Evolutionary conservation across 2,329 filamentous ascomycete species (phyloP).

Genomic region (Periconia sp.): DNA sequence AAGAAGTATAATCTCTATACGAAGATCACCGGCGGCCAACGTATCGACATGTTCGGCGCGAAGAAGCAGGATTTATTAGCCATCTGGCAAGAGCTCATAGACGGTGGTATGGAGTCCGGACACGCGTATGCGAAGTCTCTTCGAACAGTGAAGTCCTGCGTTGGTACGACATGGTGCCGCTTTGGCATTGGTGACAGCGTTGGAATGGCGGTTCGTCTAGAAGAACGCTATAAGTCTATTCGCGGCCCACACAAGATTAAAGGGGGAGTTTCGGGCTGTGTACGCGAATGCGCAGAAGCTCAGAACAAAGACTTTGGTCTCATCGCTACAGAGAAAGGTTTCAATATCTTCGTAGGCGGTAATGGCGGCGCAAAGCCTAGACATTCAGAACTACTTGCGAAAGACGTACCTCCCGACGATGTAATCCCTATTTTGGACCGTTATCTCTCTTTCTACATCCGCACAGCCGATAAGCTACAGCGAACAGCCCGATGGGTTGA

Average conservation of each 20-base stretch:
- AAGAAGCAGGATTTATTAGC: conserved; percentile 82
- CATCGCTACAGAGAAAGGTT: conserved; percentile 90
- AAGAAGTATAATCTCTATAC: conserved; percentile 85
- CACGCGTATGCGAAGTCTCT: conserved; percentile 91
- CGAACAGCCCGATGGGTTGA: conserved; percentile 90
- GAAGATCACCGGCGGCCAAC: conserved; percentile 90
- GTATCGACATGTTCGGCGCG: conserved; percentile 92
- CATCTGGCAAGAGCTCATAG: conserved; percentile 82
- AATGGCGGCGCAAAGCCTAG: conserved; percentile 87
- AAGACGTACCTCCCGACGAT: conserved; percentile 82
- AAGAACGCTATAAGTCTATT: conserved; percentile 91
- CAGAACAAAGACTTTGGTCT: conserved; percentile 94
- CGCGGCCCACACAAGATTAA: conserved; percentile 91
- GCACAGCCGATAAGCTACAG: conserved; percentile 88
- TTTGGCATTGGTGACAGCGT: conserved; percentile 90
- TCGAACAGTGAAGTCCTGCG: conserved; percentile 88
- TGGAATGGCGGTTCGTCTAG: conserved; percentile 84
- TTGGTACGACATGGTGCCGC: conserved; percentile 89
- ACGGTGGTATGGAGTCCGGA: conserved; percentile 87
- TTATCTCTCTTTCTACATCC: conserved; percentile 92
- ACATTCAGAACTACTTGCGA: conserved; percentile 82
- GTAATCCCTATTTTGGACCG: conserved; percentile 85
- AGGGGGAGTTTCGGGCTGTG: conserved; percentile 86
- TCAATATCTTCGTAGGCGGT: conserved; percentile 89
- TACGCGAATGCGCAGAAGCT: conserved; percentile 91